These are phyloP conservation scores for Jatropha podagrica DNA, from an alignment of 441 rosid genomes.

Conservation along the genomic window DNA sequence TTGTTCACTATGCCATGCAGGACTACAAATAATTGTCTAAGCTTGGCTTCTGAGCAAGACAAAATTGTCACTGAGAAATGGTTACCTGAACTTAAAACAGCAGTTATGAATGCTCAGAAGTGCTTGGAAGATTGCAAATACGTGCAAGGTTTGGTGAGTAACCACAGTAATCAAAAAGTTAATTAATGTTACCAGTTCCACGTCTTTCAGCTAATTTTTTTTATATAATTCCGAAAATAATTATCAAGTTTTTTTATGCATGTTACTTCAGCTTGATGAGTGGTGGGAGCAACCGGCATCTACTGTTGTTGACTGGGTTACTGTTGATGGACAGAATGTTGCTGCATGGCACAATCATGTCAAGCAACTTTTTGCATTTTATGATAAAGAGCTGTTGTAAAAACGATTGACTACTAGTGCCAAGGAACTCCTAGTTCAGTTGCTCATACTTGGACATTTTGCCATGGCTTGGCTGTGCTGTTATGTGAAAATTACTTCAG, in stretches of 20 bases:
- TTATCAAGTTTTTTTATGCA: constrained; percentile 9
- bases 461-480: constrained; percentile 23
- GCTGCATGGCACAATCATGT: constrained; percentile 91
- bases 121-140: constrained; percentile 77
- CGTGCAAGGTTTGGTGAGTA: constrained; percentile 80
- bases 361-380: constrained; percentile 83
- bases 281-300: constrained; percentile 99
- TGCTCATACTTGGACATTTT: neutral
- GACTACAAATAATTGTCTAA: constrained; percentile 75
- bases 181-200: neutral
- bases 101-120: constrained; percentile 65
- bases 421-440: constrained; percentile 1
- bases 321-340: constrained; percentile 81
- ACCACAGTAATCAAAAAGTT: constrained; percentile 5
- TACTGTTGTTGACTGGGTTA: constrained; percentile 82
- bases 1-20: constrained; percentile 39
- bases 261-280: constrained; percentile 67
- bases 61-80: constrained; percentile 68
- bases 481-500: neutral
- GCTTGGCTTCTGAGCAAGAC: constrained; percentile 87
- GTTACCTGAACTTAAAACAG: constrained; percentile 83
- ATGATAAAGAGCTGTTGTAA: constrained; percentile 66
- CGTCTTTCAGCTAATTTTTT: neutral
- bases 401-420: neutral
- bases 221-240: neutral